Percentiles rank a stretch among this genome's conserved stretches.
These are phyloP conservation scores for Camelina neglecta DNA, from an alignment of 345 rosid genomes.

Conservation along the genomic window DNA sequence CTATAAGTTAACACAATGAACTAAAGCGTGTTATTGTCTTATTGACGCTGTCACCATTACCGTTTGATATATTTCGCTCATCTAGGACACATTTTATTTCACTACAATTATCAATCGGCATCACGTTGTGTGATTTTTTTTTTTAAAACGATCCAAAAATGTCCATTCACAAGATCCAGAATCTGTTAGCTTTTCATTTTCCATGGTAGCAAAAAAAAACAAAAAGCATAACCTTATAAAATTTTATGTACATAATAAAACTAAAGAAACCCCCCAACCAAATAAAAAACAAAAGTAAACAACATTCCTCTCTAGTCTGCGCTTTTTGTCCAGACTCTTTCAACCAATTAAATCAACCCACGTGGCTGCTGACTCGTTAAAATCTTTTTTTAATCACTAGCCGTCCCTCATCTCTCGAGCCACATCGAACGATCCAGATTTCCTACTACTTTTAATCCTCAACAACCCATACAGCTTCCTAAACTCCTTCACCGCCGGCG, in stretches of 20 bases:
- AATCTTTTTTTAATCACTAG: slow-evolving; percentile 19
- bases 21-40: background rate
- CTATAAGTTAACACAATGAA: background rate
- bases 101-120: no score
- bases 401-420: slow-evolving; percentile 40
- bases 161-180: no score
- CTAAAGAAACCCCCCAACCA: background rate
- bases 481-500: slow-evolving; percentile 66
- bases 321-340: slow-evolving; percentile 15
- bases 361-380: slow-evolving; percentile 16
- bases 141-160: no score
- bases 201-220: no score
- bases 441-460: slow-evolving; percentile 58
- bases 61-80: no score
- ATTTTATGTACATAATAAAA: slow-evolving; percentile 25
- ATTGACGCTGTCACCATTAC: slow-evolving; percentile 15
- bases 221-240: slow-evolving; percentile 4
- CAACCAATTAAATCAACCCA: slow-evolving; percentile 26
- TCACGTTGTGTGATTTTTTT: no score
- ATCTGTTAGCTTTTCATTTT: no score
- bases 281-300: slow-evolving; percentile 2
- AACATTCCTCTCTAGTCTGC: slow-evolving; percentile 16
- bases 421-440: slow-evolving; percentile 57
- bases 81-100: no score
- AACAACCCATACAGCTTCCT: slow-evolving; percentile 73